phyloP scores from a whole-genome alignment of 345 rosid species.

The Eutrema japonicum region DNA sequence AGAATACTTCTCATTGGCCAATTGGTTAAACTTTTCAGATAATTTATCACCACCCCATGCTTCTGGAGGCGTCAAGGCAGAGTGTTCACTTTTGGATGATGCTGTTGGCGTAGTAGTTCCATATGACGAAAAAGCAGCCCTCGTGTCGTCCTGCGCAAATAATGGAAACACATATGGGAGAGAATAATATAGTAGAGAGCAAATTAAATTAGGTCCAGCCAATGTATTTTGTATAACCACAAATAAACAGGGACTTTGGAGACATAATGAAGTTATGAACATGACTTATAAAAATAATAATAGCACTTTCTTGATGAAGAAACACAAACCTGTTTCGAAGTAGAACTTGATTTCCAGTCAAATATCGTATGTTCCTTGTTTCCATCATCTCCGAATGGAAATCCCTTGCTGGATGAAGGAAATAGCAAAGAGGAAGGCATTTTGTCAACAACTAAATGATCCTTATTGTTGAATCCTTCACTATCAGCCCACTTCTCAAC shows the following conservation, averaged over 20 bases:
- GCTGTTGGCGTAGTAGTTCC: constrained; percentile 69
- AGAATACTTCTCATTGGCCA: constrained; percentile 67
- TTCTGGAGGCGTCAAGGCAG: constrained; percentile 93
- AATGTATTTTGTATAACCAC: constrained; percentile 5
- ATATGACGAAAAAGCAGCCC: constrained; percentile 49
- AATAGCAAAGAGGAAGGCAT: constrained; percentile 66
- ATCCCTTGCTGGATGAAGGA: constrained; percentile 75
- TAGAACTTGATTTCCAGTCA: constrained; percentile 81
- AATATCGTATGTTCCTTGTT: constrained; percentile 65
- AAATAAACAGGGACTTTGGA: constrained; percentile 1
- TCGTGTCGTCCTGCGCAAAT: constrained; percentile 63
- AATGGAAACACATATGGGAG: constrained; percentile 2
- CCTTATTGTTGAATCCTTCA: constrained; percentile 65
- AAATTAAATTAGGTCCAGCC: constrained; percentile 11
- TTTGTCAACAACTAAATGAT: constrained; percentile 57
- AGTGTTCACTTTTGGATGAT: constrained; percentile 72
- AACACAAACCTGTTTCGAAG: constrained; percentile 65
- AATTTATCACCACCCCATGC: constrained; percentile 98
- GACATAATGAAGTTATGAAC: not conserved
- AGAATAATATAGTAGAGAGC: not conserved
- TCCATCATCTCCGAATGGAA: constrained; percentile 65
- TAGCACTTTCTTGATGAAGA: constrained; percentile 21
- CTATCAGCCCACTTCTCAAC: constrained; percentile 78
- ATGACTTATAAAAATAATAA: not conserved
- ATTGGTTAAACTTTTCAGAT: constrained; percentile 62